Evolutionary conservation across 2,329 filamentous ascomycete genomes (phyloP), one percentile per base, ranked within the genome.

Genomic region (Orbilia ellipsospora): DNA sequence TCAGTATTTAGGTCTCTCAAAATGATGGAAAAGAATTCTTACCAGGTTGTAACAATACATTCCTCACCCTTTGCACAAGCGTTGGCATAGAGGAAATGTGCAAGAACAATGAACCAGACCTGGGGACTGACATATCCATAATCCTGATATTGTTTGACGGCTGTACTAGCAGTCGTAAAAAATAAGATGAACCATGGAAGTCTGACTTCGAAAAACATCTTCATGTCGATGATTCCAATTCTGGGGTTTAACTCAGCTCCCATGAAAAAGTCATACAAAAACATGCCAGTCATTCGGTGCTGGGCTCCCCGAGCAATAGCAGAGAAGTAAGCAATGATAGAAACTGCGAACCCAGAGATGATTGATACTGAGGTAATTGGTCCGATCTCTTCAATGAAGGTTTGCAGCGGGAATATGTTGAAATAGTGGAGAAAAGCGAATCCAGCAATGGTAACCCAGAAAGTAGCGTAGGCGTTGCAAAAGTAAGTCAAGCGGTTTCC

Each of bases 191-290:
- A 97, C 93, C 93, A 97, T 44, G 93, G 93, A 78, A 97, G 87
- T 79, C 93, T 90, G 76, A 97, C 93, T 82, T 97, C 93, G 80
- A 93, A 95, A 84, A 97, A 97, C 92, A 96, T 95, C 85, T 96
- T 96, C 85, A 95, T 92, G 83, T 96, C 92, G 60, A 96, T 84
- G 79, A 92, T 90, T 67, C 90, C 90, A 86, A 97, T 88, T 78
- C 92, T 87, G 3, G 92, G 92, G 84, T 96, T 95, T 66, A 96
- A 86, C 84, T 96, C 92, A 12, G 91, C 90, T 64, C 92, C 92
- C 88, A 95, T 93, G 85, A 95, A 96, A 83, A 95, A 95, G 84
- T 96, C 92, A 82, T 95, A 94, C 80, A 95, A 84, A 54, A 86
- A 87, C 79, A 89, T 87, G 45, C 92, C 92, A 5, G 93, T 96